Percentiles rank a stretch among this genome's conserved stretches.
Conservation (phyloP, 306 rosid species). For the Calophaca sinica region DNA sequence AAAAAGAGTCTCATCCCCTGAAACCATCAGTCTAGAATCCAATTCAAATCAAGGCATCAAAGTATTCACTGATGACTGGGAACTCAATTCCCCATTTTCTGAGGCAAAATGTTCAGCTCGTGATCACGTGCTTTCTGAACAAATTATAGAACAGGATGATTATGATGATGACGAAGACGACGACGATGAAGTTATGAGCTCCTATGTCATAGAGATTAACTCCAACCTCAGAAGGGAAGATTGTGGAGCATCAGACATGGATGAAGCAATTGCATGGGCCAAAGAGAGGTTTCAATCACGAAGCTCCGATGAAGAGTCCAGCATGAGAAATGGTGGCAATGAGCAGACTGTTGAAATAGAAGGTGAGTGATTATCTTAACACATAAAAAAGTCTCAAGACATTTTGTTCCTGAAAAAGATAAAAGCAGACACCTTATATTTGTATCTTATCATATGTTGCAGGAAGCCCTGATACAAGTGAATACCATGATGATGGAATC, state of each 20-base stretch:
- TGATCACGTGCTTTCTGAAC: constrained; percentile 50
- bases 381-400: not conserved
- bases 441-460: constrained; percentile 43
- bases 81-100: constrained; percentile 71
- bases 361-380: constrained; percentile 59
- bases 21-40: constrained; percentile 64
- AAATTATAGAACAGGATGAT: constrained; percentile 44
- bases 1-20: constrained; percentile 74
- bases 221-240: constrained; percentile 67
- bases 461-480: constrained; percentile 59
- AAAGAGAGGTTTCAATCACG: constrained; percentile 77
- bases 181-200: constrained; percentile 76
- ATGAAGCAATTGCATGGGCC: constrained; percentile 98
- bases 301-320: constrained; percentile 61
- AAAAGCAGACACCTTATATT: constrained; percentile 34
- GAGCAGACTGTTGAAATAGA: constrained; percentile 56
- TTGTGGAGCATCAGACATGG: constrained; percentile 65
- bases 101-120: constrained; percentile 57
- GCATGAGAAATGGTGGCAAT: constrained; percentile 49
- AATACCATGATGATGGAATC: constrained; percentile 49
- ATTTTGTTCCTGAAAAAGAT: constrained; percentile 2
- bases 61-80: constrained; percentile 66
- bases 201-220: constrained; percentile 86
- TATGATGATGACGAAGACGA: constrained; percentile 60
- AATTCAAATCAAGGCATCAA: constrained; percentile 66